Percentiles rank a stretch among this genome's conserved stretches.
Evolutionary conservation across 1,284 basidiomycete species (phyloP).

Genomic region (Ustilago trichophora): DNA sequence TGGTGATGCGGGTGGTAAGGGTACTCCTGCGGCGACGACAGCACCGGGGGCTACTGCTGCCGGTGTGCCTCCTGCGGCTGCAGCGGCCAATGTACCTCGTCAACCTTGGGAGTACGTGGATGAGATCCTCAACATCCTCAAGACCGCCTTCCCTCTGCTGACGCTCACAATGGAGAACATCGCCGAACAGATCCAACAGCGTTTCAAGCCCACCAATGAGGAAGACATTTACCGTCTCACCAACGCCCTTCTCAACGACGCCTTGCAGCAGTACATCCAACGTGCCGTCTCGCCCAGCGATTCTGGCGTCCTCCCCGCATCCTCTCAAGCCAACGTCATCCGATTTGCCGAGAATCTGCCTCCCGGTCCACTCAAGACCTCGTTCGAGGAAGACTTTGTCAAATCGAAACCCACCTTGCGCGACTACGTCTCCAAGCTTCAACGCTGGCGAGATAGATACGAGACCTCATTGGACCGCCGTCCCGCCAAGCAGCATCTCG

Average conservation of each 20-base stretch:
- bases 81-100: conserved; percentile 64
- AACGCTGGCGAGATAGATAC: conserved; percentile 92
- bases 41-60: conserved; percentile 11
- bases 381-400: conserved; percentile 93
- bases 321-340: conserved; percentile 73
- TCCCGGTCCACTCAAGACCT: conserved; percentile 70
- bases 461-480: conserved; percentile 84
- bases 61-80: conserved; percentile 28
- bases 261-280: conserved; percentile 68
- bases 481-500: conserved; percentile 85
- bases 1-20: no score
- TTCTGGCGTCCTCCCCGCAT: conserved; percentile 76
- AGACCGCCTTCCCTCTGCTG: conserved; percentile 94
- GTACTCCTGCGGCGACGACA: no score
- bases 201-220: conserved; percentile 90
- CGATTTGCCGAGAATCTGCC: conserved; percentile 75
- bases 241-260: conserved; percentile 79
- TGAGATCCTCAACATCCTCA: conserved; percentile 91
- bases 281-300: conserved; percentile 69
- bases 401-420: conserved; percentile 80
- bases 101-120: conserved; percentile 92
- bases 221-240: conserved; percentile 95
- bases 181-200: conserved; percentile 90
- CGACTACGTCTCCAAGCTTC: conserved; percentile 88
- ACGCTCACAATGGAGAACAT: conserved; percentile 96